phyloP scores from a whole-genome alignment of 2,329 filamentous ascomycete species.

The Metarhizium rileyi region DNA sequence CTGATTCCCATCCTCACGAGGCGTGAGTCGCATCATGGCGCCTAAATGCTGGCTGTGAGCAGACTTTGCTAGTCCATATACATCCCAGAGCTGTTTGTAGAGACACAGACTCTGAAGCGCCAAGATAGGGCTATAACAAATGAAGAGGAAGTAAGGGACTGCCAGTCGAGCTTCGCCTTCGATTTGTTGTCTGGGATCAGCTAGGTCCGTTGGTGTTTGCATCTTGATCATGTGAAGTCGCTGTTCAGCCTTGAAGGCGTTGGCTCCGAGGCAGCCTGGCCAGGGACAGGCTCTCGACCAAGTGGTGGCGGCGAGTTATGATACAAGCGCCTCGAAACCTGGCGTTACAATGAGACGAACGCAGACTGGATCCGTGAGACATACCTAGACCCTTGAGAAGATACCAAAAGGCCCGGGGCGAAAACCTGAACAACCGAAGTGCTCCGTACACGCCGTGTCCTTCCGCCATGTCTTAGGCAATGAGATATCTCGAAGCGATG shows the following conservation, averaged over 20 bases:
- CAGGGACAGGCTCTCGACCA: not conserved
- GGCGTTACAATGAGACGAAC: not conserved
- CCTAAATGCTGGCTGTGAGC: not conserved
- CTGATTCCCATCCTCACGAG: not conserved
- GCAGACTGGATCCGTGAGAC: not conserved
- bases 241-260: not conserved
- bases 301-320: not conserved
- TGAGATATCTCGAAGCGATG: not conserved
- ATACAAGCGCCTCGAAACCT: not conserved
- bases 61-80: not conserved
- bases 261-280: constrained; percentile 1
- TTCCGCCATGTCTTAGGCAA: no score
- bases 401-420: constrained; percentile 1
- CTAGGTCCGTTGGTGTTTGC: not conserved
- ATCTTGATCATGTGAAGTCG: not conserved
- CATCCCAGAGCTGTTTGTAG: not conserved
- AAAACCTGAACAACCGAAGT: not conserved
- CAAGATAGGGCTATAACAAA: not conserved
- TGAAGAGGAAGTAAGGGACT: not conserved
- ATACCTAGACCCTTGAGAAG: not conserved
- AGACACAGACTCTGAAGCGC: not conserved
- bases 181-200: not conserved
- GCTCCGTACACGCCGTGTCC: not conserved
- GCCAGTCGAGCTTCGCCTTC: no score
- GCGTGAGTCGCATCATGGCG: constrained; percentile 4